Base-by-base conservation (phyloP, 176 grass and related monocot species). In the Thinopyrum elongatum region DNA sequence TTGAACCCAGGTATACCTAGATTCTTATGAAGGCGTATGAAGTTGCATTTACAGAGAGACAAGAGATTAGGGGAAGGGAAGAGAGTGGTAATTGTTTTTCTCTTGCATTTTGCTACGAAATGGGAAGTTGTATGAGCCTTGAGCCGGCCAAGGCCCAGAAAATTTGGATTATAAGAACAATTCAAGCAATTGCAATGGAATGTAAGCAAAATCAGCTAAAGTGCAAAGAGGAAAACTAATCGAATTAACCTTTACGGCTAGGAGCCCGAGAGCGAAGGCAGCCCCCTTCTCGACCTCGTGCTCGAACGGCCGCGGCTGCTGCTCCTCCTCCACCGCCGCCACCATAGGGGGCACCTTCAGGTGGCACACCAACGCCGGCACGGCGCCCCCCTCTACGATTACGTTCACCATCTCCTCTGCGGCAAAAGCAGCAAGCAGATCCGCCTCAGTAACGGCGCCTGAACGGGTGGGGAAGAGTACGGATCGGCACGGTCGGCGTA, bases 271-370 rank as follows among this genome's bases (percentile, higher is more conserved):
- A 77, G 94, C 94, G 74, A 99, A 99, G 65, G 97, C 97, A 58
- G 94, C 85, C 22, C 97, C 97, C 80, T 99, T 99, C 89, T 99
- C 97, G 14, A 99, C 94, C 83, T 99, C 97, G 71, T 97, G 97
- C 85, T 99, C 94, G 41, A 90, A 97, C 36, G 92, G 94, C 16
- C 90, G 78, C 38, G 62, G 86, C 44, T 77, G 91, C 66, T 90
- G 85, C 33, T 89, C 79, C 47, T 94, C 93, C 80, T 78, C 92
- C 66, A 46, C 70, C 64, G n/a, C 29, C 23, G 58, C 85, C 70
- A 82, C 19, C 3, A 72, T 22, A 12, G 81, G 84, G n/a, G 94
- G 94, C 87, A 91, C 94, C 38, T 86, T 74, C 85, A 99, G 89
- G 70, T 99, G 97, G 80, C 80, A 90, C 71, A 94, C 94, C 22